A percentile compares a stretch with the other conserved stretches of the same genome.
Evolutionary conservation across 257 asterid genomes (phyloP).

Genomic region (Plantago elongata): DNA sequence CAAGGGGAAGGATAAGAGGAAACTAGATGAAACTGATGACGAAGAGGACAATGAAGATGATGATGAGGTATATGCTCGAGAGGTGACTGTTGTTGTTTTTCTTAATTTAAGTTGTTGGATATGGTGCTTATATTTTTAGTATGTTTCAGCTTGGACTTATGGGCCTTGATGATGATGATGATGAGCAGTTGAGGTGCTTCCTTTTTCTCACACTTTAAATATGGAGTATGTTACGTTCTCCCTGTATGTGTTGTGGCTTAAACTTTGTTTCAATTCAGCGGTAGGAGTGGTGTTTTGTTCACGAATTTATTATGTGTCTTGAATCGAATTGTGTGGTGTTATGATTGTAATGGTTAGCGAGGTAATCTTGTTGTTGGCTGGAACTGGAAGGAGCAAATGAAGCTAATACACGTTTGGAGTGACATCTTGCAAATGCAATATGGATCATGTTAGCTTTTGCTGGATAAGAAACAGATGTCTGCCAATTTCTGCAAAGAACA

Average conservation of each 20-base stretch:
- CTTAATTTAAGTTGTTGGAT: neutral
- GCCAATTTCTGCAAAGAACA: neutral
- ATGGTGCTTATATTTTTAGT: conserved; percentile 2
- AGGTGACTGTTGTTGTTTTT: neutral
- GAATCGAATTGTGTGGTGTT: too few species aligned
- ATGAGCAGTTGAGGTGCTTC: conserved; percentile 38
- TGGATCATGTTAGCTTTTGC: neutral
- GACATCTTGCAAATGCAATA: neutral
- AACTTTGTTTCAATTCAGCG: too few species aligned
- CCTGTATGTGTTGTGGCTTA: too few species aligned
- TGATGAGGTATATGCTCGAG: conserved; percentile 38
- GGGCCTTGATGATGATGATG: conserved; percentile 56
- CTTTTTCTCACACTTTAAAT: neutral
- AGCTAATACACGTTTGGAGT: too few species aligned
- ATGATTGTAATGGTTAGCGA: too few species aligned
- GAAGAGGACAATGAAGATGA: conserved; percentile 44
- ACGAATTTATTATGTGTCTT: too few species aligned
- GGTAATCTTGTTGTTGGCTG: too few species aligned
- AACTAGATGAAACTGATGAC: conserved; percentile 21
- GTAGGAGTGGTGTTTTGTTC: too few species aligned
- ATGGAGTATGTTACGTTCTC: too few species aligned
- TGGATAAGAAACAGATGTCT: neutral
- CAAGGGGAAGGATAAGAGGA: conserved; percentile 43
- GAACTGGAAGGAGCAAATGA: too few species aligned
- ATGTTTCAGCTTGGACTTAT: conserved; percentile 57